A percentile compares a stretch with the other conserved stretches of the same genome.
These are phyloP conservation scores for Rossbeevera mucosa DNA, from an alignment of 768 basidiomycete species.

Conservation along the genomic window DNA sequence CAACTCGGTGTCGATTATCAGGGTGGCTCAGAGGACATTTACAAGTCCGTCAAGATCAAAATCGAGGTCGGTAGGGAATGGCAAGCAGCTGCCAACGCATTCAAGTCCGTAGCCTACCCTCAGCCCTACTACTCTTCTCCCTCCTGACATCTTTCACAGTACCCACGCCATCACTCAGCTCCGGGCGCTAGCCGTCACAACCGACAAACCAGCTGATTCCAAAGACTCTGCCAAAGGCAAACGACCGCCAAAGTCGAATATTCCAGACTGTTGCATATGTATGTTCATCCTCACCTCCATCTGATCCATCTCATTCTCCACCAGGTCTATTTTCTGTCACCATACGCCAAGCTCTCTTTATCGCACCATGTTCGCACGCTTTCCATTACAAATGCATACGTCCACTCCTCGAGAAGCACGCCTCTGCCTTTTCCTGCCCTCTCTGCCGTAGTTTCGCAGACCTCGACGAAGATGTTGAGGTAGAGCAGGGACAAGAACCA, in stretches of 20 bases:
- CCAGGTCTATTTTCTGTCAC: conserved; percentile 78
- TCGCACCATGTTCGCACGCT: conserved; percentile 95
- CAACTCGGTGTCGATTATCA: conserved; percentile 98
- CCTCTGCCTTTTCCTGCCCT: conserved; percentile 92
- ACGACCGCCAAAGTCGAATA: conserved; percentile 36
- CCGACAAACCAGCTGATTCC: conserved; percentile 16
- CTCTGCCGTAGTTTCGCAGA: conserved; percentile 94
- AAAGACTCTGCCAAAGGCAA: conserved; percentile 21
- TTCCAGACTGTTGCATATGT: conserved; percentile 95
- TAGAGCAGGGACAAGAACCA: conserved; percentile 43
- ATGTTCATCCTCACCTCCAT: conserved; percentile 25
- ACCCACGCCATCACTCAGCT: conserved; percentile 79
- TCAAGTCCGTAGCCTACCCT: conserved; percentile 50
- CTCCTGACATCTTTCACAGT: conserved; percentile 30
- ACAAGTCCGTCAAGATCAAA: conserved; percentile 94
- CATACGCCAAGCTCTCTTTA: conserved; percentile 93
- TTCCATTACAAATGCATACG: conserved; percentile 98
- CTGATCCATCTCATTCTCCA: neutral
- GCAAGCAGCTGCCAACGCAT: conserved; percentile 84
- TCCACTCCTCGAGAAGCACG: conserved; percentile 82
- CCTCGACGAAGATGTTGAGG: conserved; percentile 92
- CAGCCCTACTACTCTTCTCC: neutral
- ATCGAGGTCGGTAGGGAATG: conserved; percentile 88
- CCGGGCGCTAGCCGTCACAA: conserved; percentile 54
- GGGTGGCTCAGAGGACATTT: conserved; percentile 94